These are phyloP conservation scores for Silene vulgaris DNA, from an alignment of 179 eudicot genomes.

Conservation along the genomic window DNA sequence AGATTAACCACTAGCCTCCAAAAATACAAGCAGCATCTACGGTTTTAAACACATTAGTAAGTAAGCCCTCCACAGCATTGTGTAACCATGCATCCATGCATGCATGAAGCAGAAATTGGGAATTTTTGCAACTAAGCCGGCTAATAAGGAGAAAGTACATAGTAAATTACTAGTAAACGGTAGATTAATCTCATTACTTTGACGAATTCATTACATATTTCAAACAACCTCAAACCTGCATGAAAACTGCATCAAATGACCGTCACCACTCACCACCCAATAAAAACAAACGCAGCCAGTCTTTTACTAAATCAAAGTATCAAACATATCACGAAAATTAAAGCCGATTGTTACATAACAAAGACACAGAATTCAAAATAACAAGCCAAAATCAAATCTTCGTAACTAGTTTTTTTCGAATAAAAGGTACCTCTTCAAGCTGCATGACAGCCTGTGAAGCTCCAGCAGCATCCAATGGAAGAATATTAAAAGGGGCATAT, in stretches of 20 bases:
- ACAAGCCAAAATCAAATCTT: neutral
- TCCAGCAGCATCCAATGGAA: slow-evolving; percentile 94
- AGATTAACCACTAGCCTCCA: slow-evolving; percentile 2
- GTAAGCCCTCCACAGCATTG: neutral
- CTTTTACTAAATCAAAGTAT: neutral
- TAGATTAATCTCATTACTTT: neutral
- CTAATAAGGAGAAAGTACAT: neutral
- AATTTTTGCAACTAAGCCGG: neutral
- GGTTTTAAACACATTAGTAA: neutral
- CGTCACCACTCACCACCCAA: too few species aligned
- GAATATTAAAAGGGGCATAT: slow-evolving; percentile 80
- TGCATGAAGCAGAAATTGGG: neutral
- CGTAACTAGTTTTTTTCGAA: neutral
- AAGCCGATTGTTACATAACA: neutral
- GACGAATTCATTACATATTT: neutral
- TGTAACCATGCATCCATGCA: neutral
- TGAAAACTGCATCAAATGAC: too few species aligned
- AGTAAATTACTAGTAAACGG: neutral
- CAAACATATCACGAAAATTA: neutral
- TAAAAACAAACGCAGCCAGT: neutral
- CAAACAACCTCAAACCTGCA: neutral
- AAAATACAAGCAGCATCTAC: neutral
- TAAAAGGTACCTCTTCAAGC: slow-evolving; percentile 69
- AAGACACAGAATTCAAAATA: neutral
- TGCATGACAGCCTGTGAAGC: slow-evolving; percentile 90